These are phyloP conservation scores for Fusarium sp. DNA, from an alignment of 2,329 filamentous ascomycete species.

Conservation along the genomic window DNA sequence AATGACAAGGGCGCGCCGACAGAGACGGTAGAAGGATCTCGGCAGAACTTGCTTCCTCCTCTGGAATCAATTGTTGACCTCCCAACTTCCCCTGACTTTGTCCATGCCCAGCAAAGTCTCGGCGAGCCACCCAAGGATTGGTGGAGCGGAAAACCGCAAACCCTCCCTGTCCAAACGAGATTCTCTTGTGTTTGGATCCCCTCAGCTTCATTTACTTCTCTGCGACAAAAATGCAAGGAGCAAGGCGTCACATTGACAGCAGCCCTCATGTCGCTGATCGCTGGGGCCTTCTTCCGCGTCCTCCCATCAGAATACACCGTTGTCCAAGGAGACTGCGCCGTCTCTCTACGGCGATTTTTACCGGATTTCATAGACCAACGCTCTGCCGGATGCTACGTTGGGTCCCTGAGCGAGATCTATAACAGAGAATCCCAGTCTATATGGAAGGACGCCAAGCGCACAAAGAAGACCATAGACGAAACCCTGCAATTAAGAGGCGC, in stretches of 20 bases:
- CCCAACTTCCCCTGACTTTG: neutral
- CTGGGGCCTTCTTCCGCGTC: neutral
- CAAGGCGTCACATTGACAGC: neutral
- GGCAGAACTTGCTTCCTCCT: neutral
- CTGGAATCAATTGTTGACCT: neutral
- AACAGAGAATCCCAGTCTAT: neutral
- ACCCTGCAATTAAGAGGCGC: neutral
- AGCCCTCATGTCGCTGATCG: neutral
- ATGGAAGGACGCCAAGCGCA: neutral
- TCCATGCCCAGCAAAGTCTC: neutral
- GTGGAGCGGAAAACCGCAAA: neutral
- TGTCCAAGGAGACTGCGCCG: constrained; percentile 21
- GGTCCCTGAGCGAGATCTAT: constrained; percentile 18
- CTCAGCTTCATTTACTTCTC: neutral
- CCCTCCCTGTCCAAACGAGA: neutral
- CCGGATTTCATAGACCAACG: neutral
- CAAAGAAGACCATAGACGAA: neutral
- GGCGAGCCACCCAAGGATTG: neutral
- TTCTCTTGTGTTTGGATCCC: neutral
- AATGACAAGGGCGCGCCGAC: accelerated
- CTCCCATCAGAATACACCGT: constrained; percentile 5
- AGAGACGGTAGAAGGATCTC: neutral
- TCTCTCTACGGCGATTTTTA: constrained; percentile 6
- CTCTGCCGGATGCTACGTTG: constrained; percentile 18
- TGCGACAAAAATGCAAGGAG: neutral